Percentiles rank a stretch among this genome's conserved stretches.
phyloP scores from a whole-genome alignment of 2,329 filamentous ascomycete genomes.

The Coniochaeta sp. region DNA sequence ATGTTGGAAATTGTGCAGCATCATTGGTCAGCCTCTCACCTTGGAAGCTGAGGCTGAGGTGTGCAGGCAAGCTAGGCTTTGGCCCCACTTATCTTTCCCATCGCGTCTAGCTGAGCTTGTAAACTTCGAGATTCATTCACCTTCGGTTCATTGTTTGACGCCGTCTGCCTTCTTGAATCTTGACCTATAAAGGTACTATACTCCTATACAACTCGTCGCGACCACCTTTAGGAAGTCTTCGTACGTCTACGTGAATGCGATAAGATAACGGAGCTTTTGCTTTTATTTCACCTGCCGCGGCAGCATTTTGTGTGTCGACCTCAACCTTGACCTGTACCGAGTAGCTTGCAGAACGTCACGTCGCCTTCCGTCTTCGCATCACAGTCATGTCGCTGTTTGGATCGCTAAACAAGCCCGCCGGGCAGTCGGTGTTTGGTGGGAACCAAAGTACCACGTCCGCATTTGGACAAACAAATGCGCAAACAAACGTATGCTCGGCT shows the following conservation, averaged over 20 bases:
- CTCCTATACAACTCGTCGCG: background rate
- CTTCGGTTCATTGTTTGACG: background rate
- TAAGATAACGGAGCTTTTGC: background rate
- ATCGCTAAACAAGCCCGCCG: slow-evolving; percentile 11
- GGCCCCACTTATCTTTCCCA: background rate
- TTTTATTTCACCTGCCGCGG: background rate
- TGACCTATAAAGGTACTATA: background rate
- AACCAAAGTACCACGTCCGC: slow-evolving; percentile 13
- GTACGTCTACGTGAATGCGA: background rate
- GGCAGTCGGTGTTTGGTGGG: slow-evolving; percentile 17
- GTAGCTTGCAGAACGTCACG: background rate
- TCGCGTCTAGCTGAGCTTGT: background rate
- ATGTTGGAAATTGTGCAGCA: background rate
- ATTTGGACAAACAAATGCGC: slow-evolving; percentile 14
- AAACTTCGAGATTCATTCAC: background rate
- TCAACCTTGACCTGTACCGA: background rate
- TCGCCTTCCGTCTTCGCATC: background rate
- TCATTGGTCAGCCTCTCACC: slow-evolving; percentile 10
- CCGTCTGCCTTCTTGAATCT: background rate
- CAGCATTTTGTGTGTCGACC: background rate
- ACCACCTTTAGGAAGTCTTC: background rate
- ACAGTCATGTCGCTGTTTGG: slow-evolving; percentile 2
- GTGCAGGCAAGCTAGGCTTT: background rate
- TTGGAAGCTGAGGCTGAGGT: background rate
- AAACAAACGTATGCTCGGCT: background rate